Conservation (phyloP, 2,329 filamentous ascomycete species). For the Emergomyces pasteurianus region DNA sequence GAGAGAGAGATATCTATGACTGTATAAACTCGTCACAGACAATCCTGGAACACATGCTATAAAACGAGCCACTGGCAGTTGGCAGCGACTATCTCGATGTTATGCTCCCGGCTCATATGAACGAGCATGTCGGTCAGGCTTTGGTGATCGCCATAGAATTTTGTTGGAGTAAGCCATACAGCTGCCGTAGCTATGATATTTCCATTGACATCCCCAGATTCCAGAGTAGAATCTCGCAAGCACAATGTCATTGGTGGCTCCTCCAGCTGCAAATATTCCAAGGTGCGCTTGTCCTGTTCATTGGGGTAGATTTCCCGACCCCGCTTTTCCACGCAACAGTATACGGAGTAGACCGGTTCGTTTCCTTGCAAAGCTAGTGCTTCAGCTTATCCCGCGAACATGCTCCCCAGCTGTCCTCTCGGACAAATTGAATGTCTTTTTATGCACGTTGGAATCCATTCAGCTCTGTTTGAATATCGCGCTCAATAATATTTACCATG, state of each 20-base stretch:
- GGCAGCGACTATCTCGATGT: slow-evolving; percentile 17
- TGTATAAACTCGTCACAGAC: slow-evolving; percentile 7
- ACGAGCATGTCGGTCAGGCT: slow-evolving; percentile 12
- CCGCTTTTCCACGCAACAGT: slow-evolving; percentile 35
- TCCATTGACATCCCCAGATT: slow-evolving; percentile 28
- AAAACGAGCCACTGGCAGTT: slow-evolving; percentile 22
- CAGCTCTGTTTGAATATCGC: too few relatives aligned
- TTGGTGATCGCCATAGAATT: slow-evolving; percentile 13
- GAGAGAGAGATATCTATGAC: too few relatives aligned
- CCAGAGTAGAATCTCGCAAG: slow-evolving; percentile 32
- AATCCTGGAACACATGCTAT: slow-evolving; percentile 14
- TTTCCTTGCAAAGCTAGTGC: slow-evolving; percentile 17
- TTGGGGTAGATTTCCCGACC: slow-evolving; percentile 38
- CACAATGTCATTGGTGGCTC: slow-evolving; percentile 16
- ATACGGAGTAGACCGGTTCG: slow-evolving; percentile 26
- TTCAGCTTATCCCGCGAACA: neutral
- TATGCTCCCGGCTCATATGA: slow-evolving; percentile 1
- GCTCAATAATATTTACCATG: neutral
- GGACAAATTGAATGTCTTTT: slow-evolving; percentile 12
- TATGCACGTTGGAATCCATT: slow-evolving; percentile 9
- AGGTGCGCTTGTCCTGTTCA: slow-evolving; percentile 28
- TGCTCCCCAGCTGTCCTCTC: neutral
- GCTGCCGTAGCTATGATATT: slow-evolving; percentile 30
- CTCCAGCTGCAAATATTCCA: slow-evolving; percentile 24
- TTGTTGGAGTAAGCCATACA: slow-evolving; percentile 27